Evolutionary conservation across 176 grass and related monocot species (phyloP).

Genomic region (Alloteropsis semialata): DNA sequence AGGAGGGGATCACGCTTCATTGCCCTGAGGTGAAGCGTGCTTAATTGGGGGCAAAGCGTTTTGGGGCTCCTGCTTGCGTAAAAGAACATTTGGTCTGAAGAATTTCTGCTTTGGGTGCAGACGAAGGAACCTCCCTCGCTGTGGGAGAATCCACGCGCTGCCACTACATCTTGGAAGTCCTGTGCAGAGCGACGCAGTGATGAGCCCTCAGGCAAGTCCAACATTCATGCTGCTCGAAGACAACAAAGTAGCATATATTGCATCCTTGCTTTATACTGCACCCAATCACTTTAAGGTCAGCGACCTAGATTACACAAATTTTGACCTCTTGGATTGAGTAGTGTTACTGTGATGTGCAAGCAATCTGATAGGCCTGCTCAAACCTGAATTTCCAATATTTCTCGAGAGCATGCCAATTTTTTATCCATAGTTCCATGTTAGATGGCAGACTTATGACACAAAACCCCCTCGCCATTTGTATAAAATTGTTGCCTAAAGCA

Average conservation of each 20-base stretch:
- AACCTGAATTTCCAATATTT: background rate
- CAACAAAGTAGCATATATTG: background rate
- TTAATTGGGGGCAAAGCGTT: background rate
- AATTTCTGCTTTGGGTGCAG: constrained; percentile 31
- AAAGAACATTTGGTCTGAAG: background rate
- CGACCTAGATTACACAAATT: background rate
- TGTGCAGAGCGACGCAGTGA: constrained; percentile 53
- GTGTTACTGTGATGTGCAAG: background rate
- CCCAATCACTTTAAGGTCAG: background rate
- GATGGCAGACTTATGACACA: background rate
- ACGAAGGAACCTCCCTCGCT: constrained; percentile 57
- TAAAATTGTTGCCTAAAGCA: background rate
- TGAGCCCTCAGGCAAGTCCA: constrained; percentile 60
- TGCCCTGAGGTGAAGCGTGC: constrained; percentile 56
- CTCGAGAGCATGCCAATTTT: background rate
- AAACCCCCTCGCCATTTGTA: background rate
- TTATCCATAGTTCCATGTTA: background rate
- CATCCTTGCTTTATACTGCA: background rate
- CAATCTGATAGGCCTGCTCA: background rate
- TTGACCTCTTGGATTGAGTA: background rate
- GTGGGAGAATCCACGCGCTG: constrained; percentile 76
- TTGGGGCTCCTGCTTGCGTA: background rate
- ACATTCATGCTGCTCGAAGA: background rate
- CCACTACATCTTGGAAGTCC: constrained; percentile 73
- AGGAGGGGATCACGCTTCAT: constrained; percentile 65